These are phyloP conservation scores for Pistacia vera DNA, from an alignment of 345 rosid genomes.

Conservation along the genomic window DNA sequence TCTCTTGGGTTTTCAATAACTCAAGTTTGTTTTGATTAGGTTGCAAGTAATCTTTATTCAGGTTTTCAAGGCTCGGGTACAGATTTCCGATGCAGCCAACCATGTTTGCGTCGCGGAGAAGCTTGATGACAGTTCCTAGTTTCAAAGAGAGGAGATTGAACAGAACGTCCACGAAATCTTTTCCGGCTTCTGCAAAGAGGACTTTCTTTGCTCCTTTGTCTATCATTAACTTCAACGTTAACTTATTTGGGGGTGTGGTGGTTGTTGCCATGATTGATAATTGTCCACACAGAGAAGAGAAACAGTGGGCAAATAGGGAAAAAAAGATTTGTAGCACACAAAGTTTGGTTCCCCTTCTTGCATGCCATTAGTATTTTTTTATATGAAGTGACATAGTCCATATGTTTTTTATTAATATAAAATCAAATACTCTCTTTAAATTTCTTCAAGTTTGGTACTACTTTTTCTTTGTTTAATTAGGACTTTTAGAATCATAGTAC, in stretches of 20 bases:
- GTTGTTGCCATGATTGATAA: neutral
- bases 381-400: too few species aligned
- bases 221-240: conserved; percentile 19
- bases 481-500: too few species aligned
- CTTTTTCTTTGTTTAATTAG: too few species aligned
- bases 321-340: too few species aligned
- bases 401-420: too few species aligned
- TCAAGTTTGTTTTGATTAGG: neutral
- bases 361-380: too few species aligned
- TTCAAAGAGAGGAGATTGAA: conserved; percentile 27
- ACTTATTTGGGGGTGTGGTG: too few species aligned
- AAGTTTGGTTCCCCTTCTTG: too few species aligned
- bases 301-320: too few species aligned
- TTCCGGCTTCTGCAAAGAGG: conserved; percentile 4
- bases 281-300: neutral
- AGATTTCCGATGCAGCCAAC: conserved; percentile 14
- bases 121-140: conserved; percentile 1
- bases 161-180: conserved; percentile 24
- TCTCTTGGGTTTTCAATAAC: neutral
- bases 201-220: conserved; percentile 17
- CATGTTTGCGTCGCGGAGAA: neutral
- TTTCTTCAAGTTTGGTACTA: too few species aligned
- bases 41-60: neutral
- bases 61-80: neutral
- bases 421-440: too few species aligned